Percentiles rank a stretch among this genome's conserved stretches.
phyloP scores from a whole-genome alignment of 2,329 filamentous ascomycete genomes.

The Phialocephala subalpina region DNA sequence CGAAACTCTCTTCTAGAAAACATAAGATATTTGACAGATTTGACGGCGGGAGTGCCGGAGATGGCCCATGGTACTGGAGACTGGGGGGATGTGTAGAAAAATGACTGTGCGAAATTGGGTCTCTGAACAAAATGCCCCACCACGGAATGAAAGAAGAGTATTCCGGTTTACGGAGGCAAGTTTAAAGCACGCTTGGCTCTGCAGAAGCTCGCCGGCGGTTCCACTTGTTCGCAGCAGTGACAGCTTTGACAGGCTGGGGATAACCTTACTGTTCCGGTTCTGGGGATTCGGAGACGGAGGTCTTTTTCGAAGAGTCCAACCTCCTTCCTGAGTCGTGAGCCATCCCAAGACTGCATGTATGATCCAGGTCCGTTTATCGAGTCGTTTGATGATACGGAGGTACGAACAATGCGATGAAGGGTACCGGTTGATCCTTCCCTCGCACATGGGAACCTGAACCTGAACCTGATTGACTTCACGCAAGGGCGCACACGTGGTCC shows the following conservation, averaged over 20 bases:
- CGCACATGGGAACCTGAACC: not conserved
- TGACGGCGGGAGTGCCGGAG: too few species aligned
- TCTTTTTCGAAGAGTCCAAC: not conserved
- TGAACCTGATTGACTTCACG: not conserved
- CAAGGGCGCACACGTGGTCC: not conserved
- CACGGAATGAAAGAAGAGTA: too few species aligned
- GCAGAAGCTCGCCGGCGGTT: not conserved
- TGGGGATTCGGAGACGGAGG: not conserved
- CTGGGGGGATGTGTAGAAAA: not conserved
- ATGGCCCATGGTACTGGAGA: too few species aligned
- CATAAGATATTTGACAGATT: not conserved
- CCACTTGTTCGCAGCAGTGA: not conserved
- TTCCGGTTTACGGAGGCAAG: too few species aligned
- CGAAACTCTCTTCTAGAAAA: not conserved
- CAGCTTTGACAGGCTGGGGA: not conserved
- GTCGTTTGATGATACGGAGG: too few species aligned
- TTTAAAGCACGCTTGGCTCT: not conserved
- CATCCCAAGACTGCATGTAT: not conserved
- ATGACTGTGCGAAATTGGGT: too few species aligned
- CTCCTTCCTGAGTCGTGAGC: not conserved
- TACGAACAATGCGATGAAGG: too few species aligned
- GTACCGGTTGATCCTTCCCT: not conserved
- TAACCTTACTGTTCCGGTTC: not conserved
- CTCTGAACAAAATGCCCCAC: not conserved
- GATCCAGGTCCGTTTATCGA: not conserved